Evolutionary conservation across 306 rosid species (phyloP).

Genomic region (Prinsepia uniflora): DNA sequence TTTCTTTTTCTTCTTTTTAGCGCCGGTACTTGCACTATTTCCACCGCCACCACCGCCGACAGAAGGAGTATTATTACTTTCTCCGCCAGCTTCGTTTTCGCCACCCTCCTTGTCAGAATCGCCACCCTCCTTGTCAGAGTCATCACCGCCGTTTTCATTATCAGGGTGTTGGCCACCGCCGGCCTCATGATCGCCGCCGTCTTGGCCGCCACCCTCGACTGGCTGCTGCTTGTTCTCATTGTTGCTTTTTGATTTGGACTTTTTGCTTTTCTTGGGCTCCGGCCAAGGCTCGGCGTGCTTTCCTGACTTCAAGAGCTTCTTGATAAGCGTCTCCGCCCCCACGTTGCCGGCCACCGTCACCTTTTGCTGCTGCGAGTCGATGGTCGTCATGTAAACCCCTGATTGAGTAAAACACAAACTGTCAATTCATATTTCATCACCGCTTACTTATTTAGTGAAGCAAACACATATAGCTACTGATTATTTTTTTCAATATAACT

Average conservation of each 20-base stretch:
- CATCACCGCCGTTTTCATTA: conserved; percentile 18
- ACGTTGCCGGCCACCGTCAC: conserved; percentile 87
- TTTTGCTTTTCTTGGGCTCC: conserved; percentile 44
- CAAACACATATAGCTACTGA: background rate
- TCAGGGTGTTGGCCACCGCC: conserved; percentile 1
- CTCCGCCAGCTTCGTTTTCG: conserved; percentile 26
- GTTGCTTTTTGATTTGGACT: conserved; percentile 46
- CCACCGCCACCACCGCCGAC: conserved; percentile 6
- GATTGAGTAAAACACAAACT: background rate
- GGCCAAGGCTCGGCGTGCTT: conserved; percentile 76
- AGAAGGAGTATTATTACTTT: background rate
- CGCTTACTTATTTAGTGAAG: background rate
- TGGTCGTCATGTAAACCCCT: conserved; percentile 72
- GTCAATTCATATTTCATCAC: background rate
- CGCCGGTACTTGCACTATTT: conserved; percentile 10
- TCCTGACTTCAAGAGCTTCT: conserved; percentile 73
- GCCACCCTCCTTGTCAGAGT: conserved; percentile 20
- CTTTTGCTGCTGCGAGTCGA: conserved; percentile 76
- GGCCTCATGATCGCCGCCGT: conserved; percentile 3
- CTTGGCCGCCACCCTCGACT: conserved; percentile 21
- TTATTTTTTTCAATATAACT: no score
- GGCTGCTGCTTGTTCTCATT: conserved; percentile 22
- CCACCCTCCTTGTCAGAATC: conserved; percentile 16
- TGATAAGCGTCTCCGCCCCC: conserved; percentile 60
- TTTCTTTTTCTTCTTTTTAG: conserved; percentile 72